These are phyloP conservation scores for Chenopodium berlandieri DNA, from an alignment of 148 eudicot genomes.

Conservation along the genomic window DNA sequence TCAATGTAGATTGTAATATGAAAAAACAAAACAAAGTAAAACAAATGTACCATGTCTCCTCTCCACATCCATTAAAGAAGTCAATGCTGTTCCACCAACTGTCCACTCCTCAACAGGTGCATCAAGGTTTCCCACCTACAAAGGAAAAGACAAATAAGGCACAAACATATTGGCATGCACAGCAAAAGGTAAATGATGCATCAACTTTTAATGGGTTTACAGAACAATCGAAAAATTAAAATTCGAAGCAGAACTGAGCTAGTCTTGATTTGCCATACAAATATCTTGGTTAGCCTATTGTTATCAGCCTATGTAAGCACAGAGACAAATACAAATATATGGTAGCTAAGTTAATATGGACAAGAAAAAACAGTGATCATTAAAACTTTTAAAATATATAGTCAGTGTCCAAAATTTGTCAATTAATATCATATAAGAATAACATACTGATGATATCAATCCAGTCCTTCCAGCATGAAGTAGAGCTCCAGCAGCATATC, in stretches of 20 bases:
- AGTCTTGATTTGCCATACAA: neutral
- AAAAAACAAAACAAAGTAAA: slow-evolving; percentile 19
- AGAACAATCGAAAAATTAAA: neutral
- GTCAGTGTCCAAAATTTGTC: too few species aligned
- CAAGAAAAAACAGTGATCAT: too few species aligned
- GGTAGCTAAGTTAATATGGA: too few species aligned
- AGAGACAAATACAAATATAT: too few species aligned
- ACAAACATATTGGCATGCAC: neutral
- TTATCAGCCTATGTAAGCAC: too few species aligned
- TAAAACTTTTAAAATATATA: too few species aligned
- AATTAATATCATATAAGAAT: neutral
- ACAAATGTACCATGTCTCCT: slow-evolving; percentile 84
- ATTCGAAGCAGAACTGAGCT: neutral
- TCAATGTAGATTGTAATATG: neutral
- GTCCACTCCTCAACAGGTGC: slow-evolving; percentile 99
- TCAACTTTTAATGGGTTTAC: neutral
- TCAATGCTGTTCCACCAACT: slow-evolving; percentile 97
- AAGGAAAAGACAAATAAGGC: neutral
- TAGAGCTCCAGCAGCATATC: slow-evolving; percentile 91
- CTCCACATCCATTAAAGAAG: slow-evolving; percentile 95
- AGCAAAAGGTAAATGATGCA: neutral
- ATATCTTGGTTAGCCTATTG: too few species aligned
- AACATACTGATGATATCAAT: slow-evolving; percentile 83
- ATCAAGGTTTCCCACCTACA: slow-evolving; percentile 88
- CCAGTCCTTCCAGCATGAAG: slow-evolving; percentile 96